Evolutionary conservation across 1,284 basidiomycete species (phyloP).

Genomic region (Schizophyllum commune): DNA sequence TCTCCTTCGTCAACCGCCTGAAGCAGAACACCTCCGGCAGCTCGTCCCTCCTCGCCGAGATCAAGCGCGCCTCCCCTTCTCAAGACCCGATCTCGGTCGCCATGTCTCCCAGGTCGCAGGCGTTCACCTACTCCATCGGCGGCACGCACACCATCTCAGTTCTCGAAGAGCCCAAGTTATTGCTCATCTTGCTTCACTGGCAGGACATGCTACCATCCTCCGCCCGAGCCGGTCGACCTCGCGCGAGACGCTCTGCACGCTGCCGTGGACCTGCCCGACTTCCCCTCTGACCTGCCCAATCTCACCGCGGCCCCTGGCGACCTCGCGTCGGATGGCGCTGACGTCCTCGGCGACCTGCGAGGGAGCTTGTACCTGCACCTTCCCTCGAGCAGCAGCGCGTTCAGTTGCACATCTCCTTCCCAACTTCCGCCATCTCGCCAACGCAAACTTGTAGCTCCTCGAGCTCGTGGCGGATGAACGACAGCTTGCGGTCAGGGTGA

Average conservation of each 20-base stretch:
- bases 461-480: conserved; percentile 56
- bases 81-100: conserved; percentile 81
- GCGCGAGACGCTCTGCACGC: too few relatives aligned
- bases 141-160: conserved; percentile 94
- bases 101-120: conserved; percentile 79
- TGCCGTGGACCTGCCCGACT: too few relatives aligned
- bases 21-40: conserved; percentile 34
- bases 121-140: conserved; percentile 82
- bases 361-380: too few relatives aligned
- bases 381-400: neutral
- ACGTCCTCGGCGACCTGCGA: too few relatives aligned
- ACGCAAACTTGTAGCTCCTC: conserved; percentile 66
- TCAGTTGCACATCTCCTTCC: too few relatives aligned
- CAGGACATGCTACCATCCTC: conserved; percentile 68
- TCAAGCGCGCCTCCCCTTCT: conserved; percentile 91
- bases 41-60: conserved; percentile 81
- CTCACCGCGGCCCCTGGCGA: too few relatives aligned
- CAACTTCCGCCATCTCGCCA: conserved; percentile 49
- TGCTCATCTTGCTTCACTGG: conserved; percentile 90
- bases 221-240: too few relatives aligned
- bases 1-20: conserved; percentile 63
- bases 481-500: conserved; percentile 31
- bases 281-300: too few relatives aligned
- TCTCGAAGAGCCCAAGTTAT: conserved; percentile 96
- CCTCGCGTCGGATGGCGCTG: too few relatives aligned